Conservation (phyloP, 805 yeast species). For the Cyberlindnera japonica region DNA sequence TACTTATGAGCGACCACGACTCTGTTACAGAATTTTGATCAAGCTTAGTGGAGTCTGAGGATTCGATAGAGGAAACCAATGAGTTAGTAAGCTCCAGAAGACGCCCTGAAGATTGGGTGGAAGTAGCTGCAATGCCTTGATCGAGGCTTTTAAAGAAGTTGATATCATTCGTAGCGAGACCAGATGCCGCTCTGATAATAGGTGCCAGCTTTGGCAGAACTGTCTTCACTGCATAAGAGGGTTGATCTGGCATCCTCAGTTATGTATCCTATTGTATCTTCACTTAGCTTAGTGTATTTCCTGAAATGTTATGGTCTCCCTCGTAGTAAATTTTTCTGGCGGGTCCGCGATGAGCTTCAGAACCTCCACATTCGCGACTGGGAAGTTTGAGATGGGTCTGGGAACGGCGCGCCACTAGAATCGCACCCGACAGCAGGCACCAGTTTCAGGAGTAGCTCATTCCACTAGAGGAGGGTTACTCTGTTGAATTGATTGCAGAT, state of each 20-base stretch:
- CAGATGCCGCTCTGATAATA: conserved; percentile 61
- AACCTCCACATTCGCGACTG: too few species aligned
- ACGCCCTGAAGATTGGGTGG: conserved; percentile 39
- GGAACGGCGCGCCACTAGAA: too few species aligned
- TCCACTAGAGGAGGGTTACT: too few species aligned
- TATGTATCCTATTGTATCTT: too few species aligned
- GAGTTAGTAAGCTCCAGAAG: conserved; percentile 45
- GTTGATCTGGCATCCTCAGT: conserved; percentile 1
- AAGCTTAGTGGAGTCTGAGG: conserved; percentile 26
- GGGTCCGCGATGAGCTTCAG: background rate
- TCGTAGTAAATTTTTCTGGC: conserved; percentile 1
- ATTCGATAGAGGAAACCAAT: conserved; percentile 35
- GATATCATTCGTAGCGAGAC: conserved; percentile 77
- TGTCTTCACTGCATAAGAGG: conserved; percentile 2
- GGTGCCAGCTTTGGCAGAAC: conserved; percentile 46
- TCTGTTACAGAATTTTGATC: conserved; percentile 42
- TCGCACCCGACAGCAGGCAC: too few species aligned
- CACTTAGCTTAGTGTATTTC: too few species aligned
- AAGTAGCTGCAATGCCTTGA: conserved; percentile 34
- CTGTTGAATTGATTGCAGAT: too few species aligned
- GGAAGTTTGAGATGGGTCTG: too few species aligned
- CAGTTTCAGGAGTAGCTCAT: too few species aligned
- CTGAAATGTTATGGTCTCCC: too few species aligned
- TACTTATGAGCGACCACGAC: conserved; percentile 61
- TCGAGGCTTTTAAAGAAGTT: conserved; percentile 68